phyloP scores from a whole-genome alignment of 225 moss, liverwort and hornwort genomes.

The Physcomitrium patens region DNA sequence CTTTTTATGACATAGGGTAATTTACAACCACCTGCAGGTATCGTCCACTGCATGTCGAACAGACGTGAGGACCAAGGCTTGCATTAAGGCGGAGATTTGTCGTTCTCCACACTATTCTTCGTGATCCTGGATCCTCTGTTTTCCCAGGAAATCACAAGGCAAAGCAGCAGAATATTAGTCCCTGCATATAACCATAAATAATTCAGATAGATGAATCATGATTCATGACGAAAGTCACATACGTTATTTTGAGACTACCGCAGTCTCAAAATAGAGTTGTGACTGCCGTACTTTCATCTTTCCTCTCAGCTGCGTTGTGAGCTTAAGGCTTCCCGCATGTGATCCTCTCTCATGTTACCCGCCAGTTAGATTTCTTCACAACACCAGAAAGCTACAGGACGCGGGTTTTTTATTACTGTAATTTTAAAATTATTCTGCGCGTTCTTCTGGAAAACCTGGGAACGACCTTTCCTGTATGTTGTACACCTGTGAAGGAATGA shows the following conservation, averaged over 20 bases:
- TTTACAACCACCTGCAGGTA: slow-evolving; percentile 11
- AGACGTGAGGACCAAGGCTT: background rate
- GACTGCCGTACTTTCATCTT: too few relatives aligned
- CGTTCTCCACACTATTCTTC: slow-evolving; percentile 6
- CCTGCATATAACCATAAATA: background rate
- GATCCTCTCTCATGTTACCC: too few relatives aligned
- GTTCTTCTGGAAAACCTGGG: too few relatives aligned
- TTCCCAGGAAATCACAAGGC: slow-evolving; percentile 17
- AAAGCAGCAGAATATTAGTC: slow-evolving; percentile 35
- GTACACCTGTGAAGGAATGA: background rate
- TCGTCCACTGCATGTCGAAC: slow-evolving; percentile 20
- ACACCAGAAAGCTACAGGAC: too few relatives aligned
- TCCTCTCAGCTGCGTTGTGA: too few relatives aligned
- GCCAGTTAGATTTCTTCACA: too few relatives aligned
- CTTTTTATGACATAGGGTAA: background rate
- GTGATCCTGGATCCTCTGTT: slow-evolving; percentile 26
- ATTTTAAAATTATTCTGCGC: too few relatives aligned
- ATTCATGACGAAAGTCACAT: background rate
- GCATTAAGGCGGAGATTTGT: slow-evolving; percentile 11
- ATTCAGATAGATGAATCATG: background rate
- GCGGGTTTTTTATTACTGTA: too few relatives aligned
- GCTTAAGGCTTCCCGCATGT: too few relatives aligned
- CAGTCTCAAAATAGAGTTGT: too few relatives aligned
- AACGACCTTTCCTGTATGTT: background rate
- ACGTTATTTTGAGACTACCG: too few relatives aligned